phyloP scores from a whole-genome alignment of 2,329 filamentous ascomycete species.

The Raffaelea ambrosiae region DNA sequence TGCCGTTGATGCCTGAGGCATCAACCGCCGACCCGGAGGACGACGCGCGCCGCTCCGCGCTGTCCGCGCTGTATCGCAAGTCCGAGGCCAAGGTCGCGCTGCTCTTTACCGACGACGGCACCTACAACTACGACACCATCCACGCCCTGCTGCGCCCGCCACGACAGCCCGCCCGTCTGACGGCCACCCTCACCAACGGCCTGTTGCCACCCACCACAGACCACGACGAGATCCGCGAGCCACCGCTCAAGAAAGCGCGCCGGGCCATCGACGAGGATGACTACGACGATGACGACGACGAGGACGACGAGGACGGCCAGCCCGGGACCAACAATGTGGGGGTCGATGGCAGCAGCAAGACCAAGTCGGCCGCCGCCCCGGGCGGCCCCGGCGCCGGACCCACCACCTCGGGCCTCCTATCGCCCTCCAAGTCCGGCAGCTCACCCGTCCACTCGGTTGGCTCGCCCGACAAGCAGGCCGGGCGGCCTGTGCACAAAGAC shows the following conservation, averaged over 20 bases:
- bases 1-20: conserved; percentile 52
- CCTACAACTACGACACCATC: conserved; percentile 43
- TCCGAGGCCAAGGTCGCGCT: conserved; percentile 68
- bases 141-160: conserved; percentile 39
- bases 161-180: conserved; percentile 27
- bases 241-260: conserved; percentile 64
- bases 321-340: conserved; percentile 36
- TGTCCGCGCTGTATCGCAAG: conserved; percentile 68
- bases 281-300: conserved; percentile 77
- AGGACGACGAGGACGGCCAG: conserved; percentile 61
- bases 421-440: conserved; percentile 62
- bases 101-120: conserved; percentile 58
- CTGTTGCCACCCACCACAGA: conserved; percentile 50
- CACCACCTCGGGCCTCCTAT: conserved; percentile 39
- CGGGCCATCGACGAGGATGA: conserved; percentile 76
- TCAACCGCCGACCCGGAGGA: conserved; percentile 49
- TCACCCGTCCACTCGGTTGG: conserved; percentile 55
- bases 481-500: no score
- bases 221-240: conserved; percentile 49
- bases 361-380: not conserved
- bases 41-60: conserved; percentile 63
- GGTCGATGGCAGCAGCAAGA: not conserved
- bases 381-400: not conserved
- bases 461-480: conserved; percentile 49
- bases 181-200: conserved; percentile 29